A percentile compares a stretch with the other conserved stretches of the same genome.
phyloP scores from a whole-genome alignment of 1,284 basidiomycete species.

The Porodaedalea pini region DNA sequence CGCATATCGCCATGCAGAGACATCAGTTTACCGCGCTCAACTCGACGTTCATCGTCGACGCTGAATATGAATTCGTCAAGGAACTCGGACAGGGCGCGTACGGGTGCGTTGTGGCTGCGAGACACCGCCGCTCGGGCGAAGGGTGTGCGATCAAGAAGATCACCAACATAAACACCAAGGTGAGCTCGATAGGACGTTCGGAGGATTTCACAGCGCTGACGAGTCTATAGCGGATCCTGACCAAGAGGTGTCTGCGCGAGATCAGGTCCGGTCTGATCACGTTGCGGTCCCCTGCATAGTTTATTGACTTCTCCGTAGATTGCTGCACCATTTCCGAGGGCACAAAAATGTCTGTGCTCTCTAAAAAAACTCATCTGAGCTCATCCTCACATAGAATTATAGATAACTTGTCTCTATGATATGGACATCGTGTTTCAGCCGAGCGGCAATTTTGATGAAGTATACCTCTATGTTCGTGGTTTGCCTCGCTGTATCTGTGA shows the following conservation, averaged over 20 bases:
- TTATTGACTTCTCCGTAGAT: slow-evolving; percentile 38
- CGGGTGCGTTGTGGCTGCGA: slow-evolving; percentile 86
- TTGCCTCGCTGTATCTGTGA: background rate
- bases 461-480: slow-evolving; percentile 81
- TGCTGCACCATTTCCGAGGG: slow-evolving; percentile 93
- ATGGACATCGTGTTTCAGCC: slow-evolving; percentile 94
- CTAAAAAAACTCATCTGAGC: background rate
- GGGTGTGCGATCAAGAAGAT: slow-evolving; percentile 97
- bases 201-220: background rate
- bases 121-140: slow-evolving; percentile 80
- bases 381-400: slow-evolving; percentile 19
- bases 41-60: slow-evolving; percentile 83
- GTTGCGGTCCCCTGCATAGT: background rate
- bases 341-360: slow-evolving; percentile 82
- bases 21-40: slow-evolving; percentile 79
- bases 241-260: slow-evolving; percentile 91
- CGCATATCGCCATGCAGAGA: slow-evolving; percentile 42
- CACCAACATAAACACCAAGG: slow-evolving; percentile 96
- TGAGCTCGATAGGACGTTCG: slow-evolving; percentile 27
- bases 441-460: slow-evolving; percentile 89
- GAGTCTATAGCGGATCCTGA: slow-evolving; percentile 75
- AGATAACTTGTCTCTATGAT: slow-evolving; percentile 93
- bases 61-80: slow-evolving; percentile 91
- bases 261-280: slow-evolving; percentile 61
- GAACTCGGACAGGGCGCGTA: slow-evolving; percentile 94